Evolutionary conservation across 2,329 filamentous ascomycete genomes (phyloP), one percentile per base, ranked within the genome.

Genomic region (Rhexocercosporidium sp.): DNA sequence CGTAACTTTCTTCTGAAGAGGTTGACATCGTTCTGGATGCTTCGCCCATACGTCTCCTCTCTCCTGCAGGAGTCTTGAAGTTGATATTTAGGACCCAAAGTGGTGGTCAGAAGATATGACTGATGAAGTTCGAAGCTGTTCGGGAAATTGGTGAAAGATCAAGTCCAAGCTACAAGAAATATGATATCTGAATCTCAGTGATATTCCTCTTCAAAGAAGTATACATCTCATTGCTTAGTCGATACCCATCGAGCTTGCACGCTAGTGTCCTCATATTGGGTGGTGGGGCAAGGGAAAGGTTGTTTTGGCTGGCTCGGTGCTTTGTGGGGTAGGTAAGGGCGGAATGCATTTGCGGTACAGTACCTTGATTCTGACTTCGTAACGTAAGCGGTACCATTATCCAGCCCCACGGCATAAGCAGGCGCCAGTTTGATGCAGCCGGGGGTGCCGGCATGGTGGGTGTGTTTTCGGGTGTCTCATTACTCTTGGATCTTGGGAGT

Each of bases 351-450:
- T 18, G 27, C 22, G 47, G 47, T 16, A 51, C n/a, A n/a, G n/a
- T n/a, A n/a, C n/a, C n/a, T n/a, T n/a, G n/a, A n/a, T n/a, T n/a
- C n/a, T n/a, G n/a, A n/a, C n/a, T 22, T 51, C 12, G 14, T 18
- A 49, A 3, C 34, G 53, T 22, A 16, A 62, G 49, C 31, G 37
- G 51, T 64, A 46, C 51, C 16, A 57, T 57, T 57, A 47, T 64
- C 39, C 37, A 64, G 62, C 62, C 62, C 62, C 62, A 64, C 62
- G 62, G 62, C 34, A 56, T 44, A 25, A 64, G 53, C 25, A 22
- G 29, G 20, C 9, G 22, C 25, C 41, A 49, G 57, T 14, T 46
- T n/a, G 39, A 41, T 51, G 22, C 9, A 22, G 18, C 59, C 44
- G 59, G 44, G 44, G 34, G 34, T 8, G 44, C 31, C 7, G 16